Evolutionary conservation across 2,329 filamentous ascomycete species (phyloP), one percentile per base, ranked within the genome.

Genomic region (Alternaria burnsii): DNA sequence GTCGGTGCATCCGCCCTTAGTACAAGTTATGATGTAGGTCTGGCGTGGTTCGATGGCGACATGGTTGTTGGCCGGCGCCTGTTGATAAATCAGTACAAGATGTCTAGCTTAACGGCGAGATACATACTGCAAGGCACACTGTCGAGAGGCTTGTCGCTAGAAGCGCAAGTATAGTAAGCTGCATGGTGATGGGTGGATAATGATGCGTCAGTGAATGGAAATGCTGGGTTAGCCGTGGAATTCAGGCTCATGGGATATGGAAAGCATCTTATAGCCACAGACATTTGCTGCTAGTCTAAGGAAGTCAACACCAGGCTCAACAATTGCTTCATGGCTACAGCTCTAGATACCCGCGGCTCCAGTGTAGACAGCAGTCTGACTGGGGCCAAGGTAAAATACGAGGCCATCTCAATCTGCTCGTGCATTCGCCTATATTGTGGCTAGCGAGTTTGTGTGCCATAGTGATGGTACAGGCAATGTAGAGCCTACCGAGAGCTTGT

Each of bases 11-110:
- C 18, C 40, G 0, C 52, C 50, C 9, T 69, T 69, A n/a, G 73
- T 65, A 47, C 73, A 75, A 18, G 72, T 74, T 10, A 73, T 70
- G 4, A 68, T 71, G 48, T 62, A 75, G 12, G 71, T 74, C 59
- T 75, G 72, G 5, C 69, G 69, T n/a, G 65, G 63, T 22, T 68
- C 69, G 0, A 71, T 52, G 10, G 66, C 55, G 3, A 32, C 20
- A 7, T 59, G 28, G 22, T 64, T 55, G 11, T 68, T 61, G 26
- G 65, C 69, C 48, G 69, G 73, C 16, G 55, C 67, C 72, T 72
- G 3, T 30, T 16, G 2, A 0, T 14, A 5, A 18, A 24, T 65
- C 30, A 58, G 55, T 48, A 55, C 32, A 38, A 24, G 18, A 10
- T 10, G 10, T 6, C 3, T 20, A 9, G 7, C 16, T 28, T 11